phyloP scores from a whole-genome alignment of 257 asterid species.

The Solanum tarapatanum region DNA sequence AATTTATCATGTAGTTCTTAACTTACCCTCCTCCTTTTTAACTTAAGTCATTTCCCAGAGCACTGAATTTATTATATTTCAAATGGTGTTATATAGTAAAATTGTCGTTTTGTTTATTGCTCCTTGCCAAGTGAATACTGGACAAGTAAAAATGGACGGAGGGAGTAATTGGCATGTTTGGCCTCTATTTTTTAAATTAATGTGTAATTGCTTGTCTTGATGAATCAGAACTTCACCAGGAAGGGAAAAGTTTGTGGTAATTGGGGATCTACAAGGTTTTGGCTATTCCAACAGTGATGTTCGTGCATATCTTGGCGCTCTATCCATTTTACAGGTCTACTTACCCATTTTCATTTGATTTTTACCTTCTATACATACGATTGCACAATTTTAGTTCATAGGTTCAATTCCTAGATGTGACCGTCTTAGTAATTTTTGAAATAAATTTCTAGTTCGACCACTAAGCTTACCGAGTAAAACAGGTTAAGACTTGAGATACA shows the following conservation, averaged over 20 bases:
- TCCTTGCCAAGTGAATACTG: not conserved
- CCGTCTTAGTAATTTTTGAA: not conserved
- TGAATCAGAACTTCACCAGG: constrained; percentile 40
- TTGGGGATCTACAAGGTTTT: constrained; percentile 62
- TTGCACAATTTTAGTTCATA: not conserved
- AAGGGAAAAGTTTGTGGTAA: constrained; percentile 59
- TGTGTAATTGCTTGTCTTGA: not conserved
- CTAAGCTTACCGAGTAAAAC: not conserved
- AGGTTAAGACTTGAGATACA: not conserved
- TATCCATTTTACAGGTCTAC: constrained; percentile 24
- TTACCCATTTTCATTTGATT: not conserved
- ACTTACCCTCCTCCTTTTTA: not conserved
- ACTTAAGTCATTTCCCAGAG: not conserved
- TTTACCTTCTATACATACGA: not conserved
- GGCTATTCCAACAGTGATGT: constrained; percentile 60
- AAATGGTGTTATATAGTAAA: not conserved
- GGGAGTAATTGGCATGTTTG: not conserved
- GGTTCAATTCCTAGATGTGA: not conserved
- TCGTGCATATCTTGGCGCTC: constrained; percentile 45
- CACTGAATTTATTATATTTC: no score
- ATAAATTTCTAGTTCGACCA: not conserved
- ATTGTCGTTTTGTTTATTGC: not conserved
- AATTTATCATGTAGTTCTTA: not conserved
- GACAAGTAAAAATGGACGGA: not conserved
- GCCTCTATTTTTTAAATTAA: not conserved